Base-by-base conservation (phyloP, 2,329 filamentous ascomycete species). In the Botrytis elliptica region DNA sequence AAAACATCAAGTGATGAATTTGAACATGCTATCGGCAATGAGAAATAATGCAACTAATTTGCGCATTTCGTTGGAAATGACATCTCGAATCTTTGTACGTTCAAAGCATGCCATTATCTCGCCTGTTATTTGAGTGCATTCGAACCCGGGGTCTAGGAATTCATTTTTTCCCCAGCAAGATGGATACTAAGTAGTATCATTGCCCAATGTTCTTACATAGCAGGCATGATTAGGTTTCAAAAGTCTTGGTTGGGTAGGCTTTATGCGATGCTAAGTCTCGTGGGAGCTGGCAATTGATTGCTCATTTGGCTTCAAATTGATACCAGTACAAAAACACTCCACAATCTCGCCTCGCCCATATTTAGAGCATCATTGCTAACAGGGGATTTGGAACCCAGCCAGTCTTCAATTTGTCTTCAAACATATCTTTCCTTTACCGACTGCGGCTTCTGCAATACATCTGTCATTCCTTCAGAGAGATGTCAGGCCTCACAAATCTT, bases 1-100 rank as follows among this genome's bases (percentile, higher is more conserved):
- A 42, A 22, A 36, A 59, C 52, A 70, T 70, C 67, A 44, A 70
- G 67, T 70, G 52, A 70, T 59, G 38, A 46, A 70, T 25, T 7
- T 25, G 16, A 4, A n/a, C 25, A 52, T 52, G 25, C 18, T 42
- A 42, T 6, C 25, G 29, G 12, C 3, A 70, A 25, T 9, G n/a
- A 57, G 29, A 59, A 22, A 5, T 12, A 18, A 59, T 44, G 7
- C 49, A 42, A 14, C 8, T 40, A 42, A 12, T 25, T 9, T 20
- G 42, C 36, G 22, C n/a, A 14, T 55, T 22, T 42, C 38, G 0
- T 33, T 33, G 29, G 5, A 22, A 29, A 52, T n/a, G 16, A 3
- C 2, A 22, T 29, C 18, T 55, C 14, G 33, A 20, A 9, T 29
- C 6, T 2, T 6, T 42, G 38, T 14, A 25, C 12, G 20, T 52